phyloP scores from a whole-genome alignment of 108 stramenopile species.

The Pseudonitzschia multistriata region DNA sequence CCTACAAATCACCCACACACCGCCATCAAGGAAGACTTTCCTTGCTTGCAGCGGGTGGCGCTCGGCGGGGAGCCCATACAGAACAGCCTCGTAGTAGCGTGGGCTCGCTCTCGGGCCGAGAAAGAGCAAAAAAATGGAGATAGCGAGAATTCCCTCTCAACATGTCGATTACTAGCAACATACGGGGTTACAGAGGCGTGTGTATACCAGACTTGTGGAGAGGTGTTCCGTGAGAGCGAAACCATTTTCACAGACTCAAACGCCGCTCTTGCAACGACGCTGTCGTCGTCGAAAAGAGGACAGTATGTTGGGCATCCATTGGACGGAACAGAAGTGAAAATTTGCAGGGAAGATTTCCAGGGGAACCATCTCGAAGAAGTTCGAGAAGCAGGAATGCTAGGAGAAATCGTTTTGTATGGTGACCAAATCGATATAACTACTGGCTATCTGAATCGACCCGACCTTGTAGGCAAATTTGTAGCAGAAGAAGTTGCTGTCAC shows the following conservation, averaged over 20 bases:
- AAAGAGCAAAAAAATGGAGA: background rate
- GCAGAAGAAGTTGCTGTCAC: conserved; percentile 7
- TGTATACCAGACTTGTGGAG: conserved; percentile 83
- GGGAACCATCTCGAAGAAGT: conserved; percentile 48
- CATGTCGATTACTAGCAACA: conserved; percentile 63
- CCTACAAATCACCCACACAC: background rate
- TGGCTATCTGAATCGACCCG: conserved; percentile 62
- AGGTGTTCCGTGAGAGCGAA: conserved; percentile 42
- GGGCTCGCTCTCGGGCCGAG: conserved; percentile 35
- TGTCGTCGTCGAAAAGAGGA: conserved; percentile 14
- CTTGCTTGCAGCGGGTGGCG: conserved; percentile 57
- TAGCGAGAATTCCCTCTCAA: background rate
- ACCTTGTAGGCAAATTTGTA: conserved; percentile 54
- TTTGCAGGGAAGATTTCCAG: conserved; percentile 37
- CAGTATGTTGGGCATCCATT: conserved; percentile 67
- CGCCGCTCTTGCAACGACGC: background rate
- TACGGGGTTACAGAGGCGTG: conserved; percentile 90
- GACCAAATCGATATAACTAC: conserved; percentile 59
- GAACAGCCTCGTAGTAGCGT: conserved; percentile 33
- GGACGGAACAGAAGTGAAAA: conserved; percentile 46
- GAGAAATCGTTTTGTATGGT: conserved; percentile 75
- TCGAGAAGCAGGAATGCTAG: conserved; percentile 24
- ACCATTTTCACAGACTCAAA: background rate
- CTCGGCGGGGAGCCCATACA: conserved; percentile 86
- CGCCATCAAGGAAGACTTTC: conserved; percentile 12